A percentile compares a stretch with the other conserved stretches of the same genome.
Evolutionary conservation across 2,329 filamentous ascomycete genomes (phyloP).

Genomic region (Exophiala bonariae): DNA sequence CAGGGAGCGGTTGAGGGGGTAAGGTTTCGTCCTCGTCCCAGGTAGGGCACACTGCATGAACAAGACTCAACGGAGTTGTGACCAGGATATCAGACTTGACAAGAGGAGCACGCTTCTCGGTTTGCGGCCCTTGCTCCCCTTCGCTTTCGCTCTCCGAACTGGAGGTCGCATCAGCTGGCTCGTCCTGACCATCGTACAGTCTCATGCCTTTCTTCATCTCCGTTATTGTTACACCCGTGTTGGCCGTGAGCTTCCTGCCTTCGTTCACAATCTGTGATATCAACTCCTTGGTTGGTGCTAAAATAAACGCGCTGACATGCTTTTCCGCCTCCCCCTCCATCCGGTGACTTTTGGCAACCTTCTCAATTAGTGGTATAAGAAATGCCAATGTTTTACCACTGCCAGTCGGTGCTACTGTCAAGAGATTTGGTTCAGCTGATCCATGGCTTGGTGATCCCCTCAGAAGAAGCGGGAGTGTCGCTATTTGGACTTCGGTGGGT

Average conservation of each 20-base stretch:
- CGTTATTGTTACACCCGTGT: conserved; percentile 76
- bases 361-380: conserved; percentile 80
- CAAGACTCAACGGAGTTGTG: conserved; percentile 74
- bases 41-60: conserved; percentile 65
- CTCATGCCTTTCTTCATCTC: conserved; percentile 85
- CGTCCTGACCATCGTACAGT: conserved; percentile 41
- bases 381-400: conserved; percentile 97
- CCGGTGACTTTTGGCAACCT: conserved; percentile 59
- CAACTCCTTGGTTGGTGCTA: conserved; percentile 79
- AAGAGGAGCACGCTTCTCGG: conserved; percentile 37
- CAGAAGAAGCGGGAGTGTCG: conserved; percentile 76
- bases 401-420: conserved; percentile 89
- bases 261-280: conserved; percentile 80
- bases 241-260: conserved; percentile 74
- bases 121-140: conserved; percentile 40
- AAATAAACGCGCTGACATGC: conserved; percentile 67
- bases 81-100: conserved; percentile 79
- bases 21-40: conserved; percentile 31
- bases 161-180: conserved; percentile 32
- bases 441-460: conserved; percentile 42
- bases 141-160: conserved; percentile 35
- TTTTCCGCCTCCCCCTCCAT: conserved; percentile 46
- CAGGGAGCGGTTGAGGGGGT: conserved; percentile 57
- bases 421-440: conserved; percentile 60
- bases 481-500: conserved; percentile 93